Base-by-base conservation (phyloP, 371 early-diverging fungal genomes). In the Mucor irregularis region DNA sequence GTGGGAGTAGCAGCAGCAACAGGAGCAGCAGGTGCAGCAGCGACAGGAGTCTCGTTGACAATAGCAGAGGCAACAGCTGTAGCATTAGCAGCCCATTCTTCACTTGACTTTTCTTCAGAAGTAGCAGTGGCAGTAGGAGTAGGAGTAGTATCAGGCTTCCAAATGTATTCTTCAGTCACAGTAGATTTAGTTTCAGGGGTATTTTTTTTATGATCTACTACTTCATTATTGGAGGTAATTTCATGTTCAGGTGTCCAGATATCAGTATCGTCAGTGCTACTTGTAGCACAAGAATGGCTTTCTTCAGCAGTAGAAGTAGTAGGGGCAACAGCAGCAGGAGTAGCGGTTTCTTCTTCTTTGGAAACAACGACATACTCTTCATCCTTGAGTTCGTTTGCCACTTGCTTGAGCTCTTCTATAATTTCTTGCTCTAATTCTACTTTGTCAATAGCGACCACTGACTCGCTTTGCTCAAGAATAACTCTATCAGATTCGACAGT, bases 211-310 rank as follows among this genome's bases (percentile, higher is more conserved):
- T n/a, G n/a, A n/a, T n/a, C n/a, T n/a, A n/a, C n/a, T n/a, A n/a
- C 22, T 13, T 47, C 30, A 13, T 11, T 34, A n/a, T 40, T 37
- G 10, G 48, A 16, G n/a, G n/a, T n/a, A n/a, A n/a, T n/a, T 35
- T 57, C 56, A 51, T 44, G 56, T 45, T 56, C 52, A 33, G 62
- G 62, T 38, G 62, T 62, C 25, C 56, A 45, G 26, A 62, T 55
- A 22, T 55, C 62, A 14, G 54, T 45, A 16, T 62, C 62, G 19
- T 51, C 62, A 34, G 31, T 33, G 24, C 56, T 56, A 22, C 61
- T 61, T 2, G 52, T 58, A 6, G 51, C 46, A 42, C 42, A 42
- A 5, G 42, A 42, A 11, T 42, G 42, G 11, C 25, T 24, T 10
- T 42, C 42, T 42, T 42, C n/a, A n/a, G n/a, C n/a, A n/a, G n/a